Base-by-base conservation (phyloP, 306 rosid genomes). In the Lathyrus sativus region DNA sequence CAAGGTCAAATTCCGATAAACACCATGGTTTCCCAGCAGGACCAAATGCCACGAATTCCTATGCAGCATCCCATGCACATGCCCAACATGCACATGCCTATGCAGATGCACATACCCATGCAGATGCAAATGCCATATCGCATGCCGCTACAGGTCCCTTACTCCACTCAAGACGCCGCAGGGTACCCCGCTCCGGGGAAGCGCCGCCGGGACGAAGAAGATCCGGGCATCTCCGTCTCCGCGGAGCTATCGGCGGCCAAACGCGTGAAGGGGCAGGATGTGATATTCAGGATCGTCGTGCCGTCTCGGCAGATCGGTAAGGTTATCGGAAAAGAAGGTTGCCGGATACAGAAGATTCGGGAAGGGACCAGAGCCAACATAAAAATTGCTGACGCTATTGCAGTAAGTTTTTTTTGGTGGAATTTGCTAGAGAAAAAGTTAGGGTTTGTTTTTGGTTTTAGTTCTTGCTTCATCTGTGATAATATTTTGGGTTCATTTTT, bases 221-320 rank as follows among this genome's bases (percentile, higher is more conserved):
- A 72, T 58, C 68, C 74, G 0, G 75, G 78, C 4, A 60, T 64
- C 19, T 75, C 39, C 8, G 1, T 22, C 3, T 72, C 38, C 7
- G 72, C 11, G 0, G 91, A 76, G 15, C 84, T 64, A 35, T 79
- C 85, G 0, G 88, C 83, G 31, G 70, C 91, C 7, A 89, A 88
- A 81, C 83, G 88, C 70, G 87, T 67, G 0, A 80, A 80, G 75
- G 86, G 82, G 2, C 95, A 87, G 62, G 96, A 92, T 72, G 96
- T 90, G 43, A 80, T 88, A 15, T 90, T 92, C 68, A 75, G 98
- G 83, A 86, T 89, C 63, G 81, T 92, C 1, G 96, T 86, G 28
- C 98, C 98, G 35, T 85, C 96, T 42, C 75, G 78, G 79, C 98
- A 89, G 93, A 92, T 92, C 83, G 98, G 96, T 19, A 92, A 92